phyloP scores from a whole-genome alignment of 2,329 filamentous ascomycete species.

The Penicillium freii region DNA sequence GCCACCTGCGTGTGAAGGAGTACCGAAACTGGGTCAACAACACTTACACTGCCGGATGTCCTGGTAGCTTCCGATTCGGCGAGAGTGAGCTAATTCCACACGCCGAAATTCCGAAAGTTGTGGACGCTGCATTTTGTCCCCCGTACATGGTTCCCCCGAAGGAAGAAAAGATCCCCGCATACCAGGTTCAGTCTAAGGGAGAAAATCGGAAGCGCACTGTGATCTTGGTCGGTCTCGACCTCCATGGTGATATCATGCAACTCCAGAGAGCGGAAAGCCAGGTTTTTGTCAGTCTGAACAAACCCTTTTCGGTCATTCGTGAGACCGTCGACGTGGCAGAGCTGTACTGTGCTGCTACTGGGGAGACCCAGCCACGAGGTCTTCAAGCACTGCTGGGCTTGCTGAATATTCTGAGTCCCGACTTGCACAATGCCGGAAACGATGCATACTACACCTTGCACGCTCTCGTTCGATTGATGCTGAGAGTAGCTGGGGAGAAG shows the following conservation, averaged over 20 bases:
- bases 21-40: conserved; percentile 64
- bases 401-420: conserved; percentile 60
- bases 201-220: conserved; percentile 52
- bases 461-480: conserved; percentile 62
- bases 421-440: conserved; percentile 85
- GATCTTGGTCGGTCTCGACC: conserved; percentile 76
- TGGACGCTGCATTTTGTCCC: conserved; percentile 57
- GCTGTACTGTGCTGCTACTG: conserved; percentile 65
- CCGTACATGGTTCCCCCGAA: conserved; percentile 40
- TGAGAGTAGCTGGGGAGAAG: conserved; percentile 6
- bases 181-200: background rate
- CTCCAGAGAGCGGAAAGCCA: conserved; percentile 65
- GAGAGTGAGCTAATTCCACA: conserved; percentile 55
- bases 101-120: conserved; percentile 43
- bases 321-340: conserved; percentile 70
- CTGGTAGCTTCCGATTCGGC: conserved; percentile 72
- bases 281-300: conserved; percentile 20
- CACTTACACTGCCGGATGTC: conserved; percentile 68
- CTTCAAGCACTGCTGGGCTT: conserved; percentile 62
- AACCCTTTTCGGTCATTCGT: conserved; percentile 47
- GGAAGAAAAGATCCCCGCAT: background rate
- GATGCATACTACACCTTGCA: conserved; percentile 78
- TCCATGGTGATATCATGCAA: conserved; percentile 65
- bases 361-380: conserved; percentile 53
- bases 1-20: conserved; percentile 77